These are phyloP conservation scores for Senna tora DNA, from an alignment of 306 rosid species.

Conservation along the genomic window DNA sequence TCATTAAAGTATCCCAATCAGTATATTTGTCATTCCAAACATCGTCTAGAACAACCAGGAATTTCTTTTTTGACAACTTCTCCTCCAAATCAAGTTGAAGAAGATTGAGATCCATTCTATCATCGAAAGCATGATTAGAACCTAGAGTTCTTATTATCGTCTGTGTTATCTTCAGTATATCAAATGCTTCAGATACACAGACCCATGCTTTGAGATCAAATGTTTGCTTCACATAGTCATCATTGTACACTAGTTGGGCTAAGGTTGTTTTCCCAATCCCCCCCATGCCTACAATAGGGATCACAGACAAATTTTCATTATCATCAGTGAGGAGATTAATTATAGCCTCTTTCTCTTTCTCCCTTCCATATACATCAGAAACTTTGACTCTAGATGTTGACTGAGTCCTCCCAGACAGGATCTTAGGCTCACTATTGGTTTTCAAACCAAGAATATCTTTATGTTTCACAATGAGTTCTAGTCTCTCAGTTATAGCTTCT, in stretches of 20 bases:
- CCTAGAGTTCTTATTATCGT: not conserved
- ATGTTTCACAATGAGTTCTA: not conserved
- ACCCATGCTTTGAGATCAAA: slow-evolving; percentile 5
- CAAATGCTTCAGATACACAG: slow-evolving; percentile 4
- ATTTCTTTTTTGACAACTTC: not conserved
- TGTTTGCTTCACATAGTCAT: not conserved
- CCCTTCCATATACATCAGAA: not conserved
- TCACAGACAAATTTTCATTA: not conserved
- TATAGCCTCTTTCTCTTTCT: not conserved
- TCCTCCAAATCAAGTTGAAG: slow-evolving; percentile 10
- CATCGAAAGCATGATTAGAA: not conserved
- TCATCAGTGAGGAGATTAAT: not conserved
- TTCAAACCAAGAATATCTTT: too few relatives aligned
- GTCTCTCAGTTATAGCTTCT: not conserved
- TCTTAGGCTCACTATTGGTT: not conserved
- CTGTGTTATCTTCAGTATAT: not conserved
- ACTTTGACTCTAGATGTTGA: not conserved
- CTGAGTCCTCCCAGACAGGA: not conserved
- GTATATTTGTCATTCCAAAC: slow-evolving; percentile 6
- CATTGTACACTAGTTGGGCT: not conserved
- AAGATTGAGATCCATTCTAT: not conserved
- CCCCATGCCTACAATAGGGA: slow-evolving; percentile 9
- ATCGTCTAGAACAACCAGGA: slow-evolving; percentile 23
- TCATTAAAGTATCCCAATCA: not conserved
- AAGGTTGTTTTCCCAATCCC: slow-evolving; percentile 15